Percentiles rank a stretch among this genome's conserved stretches.
Evolutionary conservation across 2,329 filamentous ascomycete genomes (phyloP).

Genomic region (Ophiosphaerella korrae): DNA sequence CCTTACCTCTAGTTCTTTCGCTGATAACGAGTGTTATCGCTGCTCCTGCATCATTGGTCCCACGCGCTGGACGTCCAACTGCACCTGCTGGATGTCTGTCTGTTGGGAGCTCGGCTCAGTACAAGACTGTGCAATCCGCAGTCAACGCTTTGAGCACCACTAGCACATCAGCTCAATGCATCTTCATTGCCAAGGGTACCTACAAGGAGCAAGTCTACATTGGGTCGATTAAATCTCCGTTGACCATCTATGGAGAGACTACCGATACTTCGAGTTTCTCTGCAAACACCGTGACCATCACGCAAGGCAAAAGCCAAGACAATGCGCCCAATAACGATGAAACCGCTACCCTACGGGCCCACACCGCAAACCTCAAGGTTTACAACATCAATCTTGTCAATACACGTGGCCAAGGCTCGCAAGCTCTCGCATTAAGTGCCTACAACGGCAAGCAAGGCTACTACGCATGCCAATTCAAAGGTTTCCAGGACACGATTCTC

Average conservation of each 20-base stretch:
- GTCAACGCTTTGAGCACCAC: constrained; percentile 63
- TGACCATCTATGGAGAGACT: constrained; percentile 66
- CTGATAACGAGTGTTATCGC: constrained; percentile 25
- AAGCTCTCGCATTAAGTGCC: constrained; percentile 61
- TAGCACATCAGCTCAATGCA: constrained; percentile 58
- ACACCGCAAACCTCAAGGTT: constrained; percentile 59
- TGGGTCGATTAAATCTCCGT: constrained; percentile 51
- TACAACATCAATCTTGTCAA: constrained; percentile 66
- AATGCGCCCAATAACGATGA: constrained; percentile 58
- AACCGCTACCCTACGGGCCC: constrained; percentile 57
- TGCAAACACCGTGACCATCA: constrained; percentile 64
- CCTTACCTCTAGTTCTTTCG: constrained; percentile 24
- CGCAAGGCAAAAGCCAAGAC: constrained; percentile 54
- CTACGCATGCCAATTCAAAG: constrained; percentile 61
- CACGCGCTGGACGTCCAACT: constrained; percentile 47
- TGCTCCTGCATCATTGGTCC: constrained; percentile 22
- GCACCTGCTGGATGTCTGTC: constrained; percentile 59
- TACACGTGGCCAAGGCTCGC: constrained; percentile 53
- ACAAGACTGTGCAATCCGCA: constrained; percentile 60
- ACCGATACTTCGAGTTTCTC: constrained; percentile 56
- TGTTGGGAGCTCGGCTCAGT: constrained; percentile 52
- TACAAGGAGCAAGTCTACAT: constrained; percentile 67
- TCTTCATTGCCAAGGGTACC: constrained; percentile 67
- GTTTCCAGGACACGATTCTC: constrained; percentile 61
- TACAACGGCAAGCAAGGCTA: constrained; percentile 59